Conservation (phyloP, 2,329 filamentous ascomycete genomes). For the Chaetomiaceae sp. region DNA sequence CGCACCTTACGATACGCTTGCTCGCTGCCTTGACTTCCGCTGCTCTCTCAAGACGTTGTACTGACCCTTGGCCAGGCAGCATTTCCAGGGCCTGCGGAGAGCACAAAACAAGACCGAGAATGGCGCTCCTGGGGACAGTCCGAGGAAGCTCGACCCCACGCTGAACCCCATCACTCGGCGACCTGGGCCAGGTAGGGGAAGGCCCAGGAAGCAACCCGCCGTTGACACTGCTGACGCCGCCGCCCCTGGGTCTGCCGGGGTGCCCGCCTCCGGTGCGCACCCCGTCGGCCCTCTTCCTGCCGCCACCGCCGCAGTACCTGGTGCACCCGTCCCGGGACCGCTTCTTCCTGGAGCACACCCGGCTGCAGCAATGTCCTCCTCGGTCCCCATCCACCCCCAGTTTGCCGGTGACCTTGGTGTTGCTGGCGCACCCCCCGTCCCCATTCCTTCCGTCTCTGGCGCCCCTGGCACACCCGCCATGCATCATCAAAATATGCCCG, state of each 20-base stretch:
- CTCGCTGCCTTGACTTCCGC: neutral
- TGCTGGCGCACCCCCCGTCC: neutral
- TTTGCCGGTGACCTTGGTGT: neutral
- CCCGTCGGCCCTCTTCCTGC: neutral
- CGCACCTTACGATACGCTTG: no score
- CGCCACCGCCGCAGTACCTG: neutral
- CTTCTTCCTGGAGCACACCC: neutral
- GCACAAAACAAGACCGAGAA: constrained; percentile 48
- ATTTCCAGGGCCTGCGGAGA: constrained; percentile 53
- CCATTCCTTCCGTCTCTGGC: neutral
- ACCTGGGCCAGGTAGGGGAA: constrained; percentile 51
- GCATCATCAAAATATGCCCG: neutral
- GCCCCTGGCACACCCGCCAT: constrained; percentile 8
- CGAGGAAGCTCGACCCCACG: constrained; percentile 43
- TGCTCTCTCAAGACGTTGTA: neutral
- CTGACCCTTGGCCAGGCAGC: constrained; percentile 42
- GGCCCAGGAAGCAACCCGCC: constrained; percentile 42
- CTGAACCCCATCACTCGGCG: constrained; percentile 54
- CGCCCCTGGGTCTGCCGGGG: neutral
- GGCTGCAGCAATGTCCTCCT: neutral
- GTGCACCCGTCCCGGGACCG: neutral
- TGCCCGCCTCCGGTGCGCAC: neutral
- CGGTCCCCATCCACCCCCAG: neutral
- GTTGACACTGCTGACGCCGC: constrained; percentile 14
- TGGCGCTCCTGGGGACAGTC: constrained; percentile 28